Percentiles rank a stretch among this genome's conserved stretches.
Conservation (phyloP, 2,329 filamentous ascomycete species). For the Stagonosporopsis rhizophila region DNA sequence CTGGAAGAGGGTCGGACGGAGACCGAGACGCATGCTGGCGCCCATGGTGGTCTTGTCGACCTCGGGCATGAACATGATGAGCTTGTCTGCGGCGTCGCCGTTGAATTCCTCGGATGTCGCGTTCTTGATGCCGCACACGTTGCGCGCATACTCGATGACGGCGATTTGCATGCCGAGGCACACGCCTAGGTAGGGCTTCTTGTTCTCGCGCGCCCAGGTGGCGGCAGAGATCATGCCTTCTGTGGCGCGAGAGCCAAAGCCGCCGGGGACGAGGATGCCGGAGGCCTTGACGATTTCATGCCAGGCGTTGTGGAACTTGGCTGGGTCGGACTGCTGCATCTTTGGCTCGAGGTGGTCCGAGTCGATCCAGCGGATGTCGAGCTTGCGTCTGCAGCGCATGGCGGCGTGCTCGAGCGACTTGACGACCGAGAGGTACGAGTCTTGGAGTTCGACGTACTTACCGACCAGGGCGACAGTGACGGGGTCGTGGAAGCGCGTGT, state of each 20-base stretch:
- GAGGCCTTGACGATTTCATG: slow-evolving; percentile 74
- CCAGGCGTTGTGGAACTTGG: slow-evolving; percentile 86
- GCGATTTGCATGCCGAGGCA: slow-evolving; percentile 94
- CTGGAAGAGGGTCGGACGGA: slow-evolving; percentile 78
- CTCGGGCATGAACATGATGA: slow-evolving; percentile 94
- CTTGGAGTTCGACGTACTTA: slow-evolving; percentile 85
- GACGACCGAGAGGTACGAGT: slow-evolving; percentile 83
- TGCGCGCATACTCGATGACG: slow-evolving; percentile 85
- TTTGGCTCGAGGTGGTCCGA: slow-evolving; percentile 79
- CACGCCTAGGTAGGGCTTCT: slow-evolving; percentile 84
- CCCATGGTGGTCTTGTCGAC: slow-evolving; percentile 77
- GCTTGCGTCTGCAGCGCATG: slow-evolving; percentile 81
- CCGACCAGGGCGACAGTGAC: slow-evolving; percentile 88
- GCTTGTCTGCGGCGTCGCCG: slow-evolving; percentile 67
- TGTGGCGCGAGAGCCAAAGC: slow-evolving; percentile 81
- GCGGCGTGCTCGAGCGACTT: slow-evolving; percentile 91
- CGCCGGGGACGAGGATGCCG: slow-evolving; percentile 74
- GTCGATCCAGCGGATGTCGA: slow-evolving; percentile 85
- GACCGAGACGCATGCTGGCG: slow-evolving; percentile 85
- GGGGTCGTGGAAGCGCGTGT: slow-evolving; percentile 70
- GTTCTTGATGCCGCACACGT: slow-evolving; percentile 69
- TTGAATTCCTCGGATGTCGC: slow-evolving; percentile 66
- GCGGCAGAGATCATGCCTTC: slow-evolving; percentile 90
- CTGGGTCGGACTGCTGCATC: slow-evolving; percentile 67
- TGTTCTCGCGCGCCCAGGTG: slow-evolving; percentile 85